These are phyloP conservation scores for Pyrus communis DNA, from an alignment of 306 rosid species.

Conservation along the genomic window DNA sequence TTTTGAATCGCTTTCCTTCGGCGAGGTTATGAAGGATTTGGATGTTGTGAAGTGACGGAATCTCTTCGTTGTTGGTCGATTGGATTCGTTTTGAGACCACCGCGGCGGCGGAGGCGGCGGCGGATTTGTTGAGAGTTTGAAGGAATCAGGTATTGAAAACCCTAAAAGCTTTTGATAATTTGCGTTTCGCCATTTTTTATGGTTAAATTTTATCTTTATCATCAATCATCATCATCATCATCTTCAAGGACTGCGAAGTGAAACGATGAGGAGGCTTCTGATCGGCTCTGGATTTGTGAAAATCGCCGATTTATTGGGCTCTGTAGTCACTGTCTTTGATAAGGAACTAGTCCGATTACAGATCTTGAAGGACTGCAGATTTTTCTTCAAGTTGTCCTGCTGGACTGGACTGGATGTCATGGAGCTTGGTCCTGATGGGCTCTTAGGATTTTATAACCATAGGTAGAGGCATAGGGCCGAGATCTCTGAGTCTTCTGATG, in stretches of 20 bases:
- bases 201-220: constrained; percentile 17
- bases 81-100: constrained; percentile 5
- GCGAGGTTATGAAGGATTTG: not conserved
- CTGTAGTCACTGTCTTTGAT: not conserved
- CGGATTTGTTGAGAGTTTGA: constrained; percentile 2
- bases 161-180: constrained; percentile 35
- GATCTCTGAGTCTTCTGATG: not conserved
- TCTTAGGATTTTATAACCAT: constrained; percentile 12
- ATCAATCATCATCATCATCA: constrained; percentile 12
- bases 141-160: constrained; percentile 31
- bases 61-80: constrained; percentile 6
- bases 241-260: constrained; percentile 1
- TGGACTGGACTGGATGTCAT: not conserved
- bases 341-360: not conserved
- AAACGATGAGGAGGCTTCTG: not conserved
- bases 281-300: not conserved
- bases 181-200: constrained; percentile 20
- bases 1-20: not conserved
- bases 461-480: not conserved
- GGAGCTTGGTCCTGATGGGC: not conserved
- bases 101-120: constrained; percentile 30
- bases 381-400: not conserved
- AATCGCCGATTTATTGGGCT: not conserved
- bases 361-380: constrained; percentile 14
- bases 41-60: not conserved